phyloP scores from a whole-genome alignment of 352 stramenopile species.

The Phytophthora cryptogea region DNA sequence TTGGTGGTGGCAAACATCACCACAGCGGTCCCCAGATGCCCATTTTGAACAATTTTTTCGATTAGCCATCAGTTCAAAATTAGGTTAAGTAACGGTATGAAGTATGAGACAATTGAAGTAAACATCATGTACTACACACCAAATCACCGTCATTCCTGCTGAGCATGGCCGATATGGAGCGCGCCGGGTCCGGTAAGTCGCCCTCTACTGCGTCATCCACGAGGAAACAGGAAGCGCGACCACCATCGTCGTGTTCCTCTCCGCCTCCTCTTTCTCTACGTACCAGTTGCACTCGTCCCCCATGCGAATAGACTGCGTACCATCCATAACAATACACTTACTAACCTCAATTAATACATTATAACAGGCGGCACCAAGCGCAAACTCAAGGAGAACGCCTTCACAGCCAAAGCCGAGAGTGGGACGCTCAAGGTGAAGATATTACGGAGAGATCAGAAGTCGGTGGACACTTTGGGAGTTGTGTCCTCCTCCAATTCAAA shows the following conservation, averaged over 20 bases:
- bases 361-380: conserved; percentile 51
- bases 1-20: too few species aligned
- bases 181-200: conserved; percentile 10
- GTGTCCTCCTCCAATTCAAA: background rate
- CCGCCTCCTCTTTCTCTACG: background rate
- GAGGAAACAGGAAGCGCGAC: background rate
- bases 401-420: conserved; percentile 76
- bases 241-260: background rate
- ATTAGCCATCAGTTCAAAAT: too few species aligned
- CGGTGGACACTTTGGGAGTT: background rate
- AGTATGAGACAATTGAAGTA: background rate
- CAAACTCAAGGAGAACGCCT: conserved; percentile 76
- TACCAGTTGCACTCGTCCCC: conserved; percentile 1
- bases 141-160: background rate
- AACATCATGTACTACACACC: background rate
- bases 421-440: conserved; percentile 85
- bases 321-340: background rate
- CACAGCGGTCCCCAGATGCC: too few species aligned
- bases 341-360: conserved; percentile 3
- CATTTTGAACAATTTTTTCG: too few species aligned
- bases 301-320: conserved; percentile 4
- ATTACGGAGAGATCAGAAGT: conserved; percentile 49
- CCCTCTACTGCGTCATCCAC: background rate
- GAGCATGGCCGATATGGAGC: conserved; percentile 23
- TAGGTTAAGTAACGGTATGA: too few species aligned